These are phyloP conservation scores for Colletotrichum euphorbiae DNA, from an alignment of 2,329 filamentous ascomycete species.

Conservation along the genomic window DNA sequence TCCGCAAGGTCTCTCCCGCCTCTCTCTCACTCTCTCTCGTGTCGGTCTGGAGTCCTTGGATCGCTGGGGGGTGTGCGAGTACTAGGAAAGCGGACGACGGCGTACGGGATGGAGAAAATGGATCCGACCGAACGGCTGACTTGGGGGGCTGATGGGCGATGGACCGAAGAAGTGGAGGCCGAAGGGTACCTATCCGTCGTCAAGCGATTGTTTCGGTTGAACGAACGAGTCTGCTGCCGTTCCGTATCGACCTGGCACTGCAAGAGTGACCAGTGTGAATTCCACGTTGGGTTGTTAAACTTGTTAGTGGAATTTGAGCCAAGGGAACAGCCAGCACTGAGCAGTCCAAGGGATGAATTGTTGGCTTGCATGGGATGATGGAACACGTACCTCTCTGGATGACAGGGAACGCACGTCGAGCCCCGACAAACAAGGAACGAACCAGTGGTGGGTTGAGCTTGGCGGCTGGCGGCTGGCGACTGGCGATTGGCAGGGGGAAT, in stretches of 20 bases:
- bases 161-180: conserved; percentile 39
- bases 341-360: conserved; percentile 5
- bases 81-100: conserved; percentile 16
- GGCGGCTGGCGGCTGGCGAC: conserved; percentile 23
- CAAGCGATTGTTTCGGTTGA: conserved; percentile 15
- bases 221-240: neutral
- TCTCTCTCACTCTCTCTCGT: neutral
- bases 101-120: conserved; percentile 26
- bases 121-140: conserved; percentile 37
- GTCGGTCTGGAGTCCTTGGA: neutral
- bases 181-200: conserved; percentile 29
- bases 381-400: neutral
- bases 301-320: conserved; percentile 17
- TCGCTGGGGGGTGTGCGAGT: conserved; percentile 2
- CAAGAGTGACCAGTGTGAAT: neutral
- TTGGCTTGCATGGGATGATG: conserved; percentile 2
- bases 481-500: conserved; percentile 2
- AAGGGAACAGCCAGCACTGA: neutral
- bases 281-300: neutral
- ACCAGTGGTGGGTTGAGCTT: conserved; percentile 15
- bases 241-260: conserved; percentile 29
- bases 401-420: conserved; percentile 10
- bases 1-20: neutral
- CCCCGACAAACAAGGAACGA: conserved; percentile 6
- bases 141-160: conserved; percentile 10